A percentile compares a stretch with the other conserved stretches of the same genome.
phyloP scores from a whole-genome alignment of 441 rosid species.

The Gossypium davidsonii region DNA sequence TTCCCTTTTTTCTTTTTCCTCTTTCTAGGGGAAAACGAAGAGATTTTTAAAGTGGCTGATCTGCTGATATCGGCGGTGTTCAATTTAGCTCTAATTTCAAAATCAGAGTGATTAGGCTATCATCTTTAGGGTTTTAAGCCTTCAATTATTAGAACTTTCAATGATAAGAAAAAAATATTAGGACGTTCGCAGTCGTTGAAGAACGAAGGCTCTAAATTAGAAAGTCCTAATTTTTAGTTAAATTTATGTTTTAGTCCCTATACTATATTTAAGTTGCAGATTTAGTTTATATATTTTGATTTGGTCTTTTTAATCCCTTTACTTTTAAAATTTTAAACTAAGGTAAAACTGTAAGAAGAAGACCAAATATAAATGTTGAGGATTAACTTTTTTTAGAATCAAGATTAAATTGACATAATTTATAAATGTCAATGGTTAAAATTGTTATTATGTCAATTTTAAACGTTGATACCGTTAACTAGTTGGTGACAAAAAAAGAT shows the following conservation, averaged over 20 bases:
- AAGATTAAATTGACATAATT: too few species aligned
- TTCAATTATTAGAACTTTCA: background rate
- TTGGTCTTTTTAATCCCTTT: too few species aligned
- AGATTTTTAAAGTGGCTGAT: background rate
- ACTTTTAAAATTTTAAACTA: too few species aligned
- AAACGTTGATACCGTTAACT: too few species aligned
- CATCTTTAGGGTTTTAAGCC: background rate
- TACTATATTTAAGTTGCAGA: too few species aligned
- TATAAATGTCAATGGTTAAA: too few species aligned
- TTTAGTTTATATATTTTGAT: too few species aligned
- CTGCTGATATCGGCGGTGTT: background rate
- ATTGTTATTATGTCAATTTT: too few species aligned
- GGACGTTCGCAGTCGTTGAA: background rate
- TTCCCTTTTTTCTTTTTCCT: background rate
- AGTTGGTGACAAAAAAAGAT: too few species aligned
- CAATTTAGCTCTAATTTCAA: background rate
- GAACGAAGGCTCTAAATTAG: background rate
- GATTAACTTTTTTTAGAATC: too few species aligned
- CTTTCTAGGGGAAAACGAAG: background rate
- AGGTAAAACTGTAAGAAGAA: too few species aligned
- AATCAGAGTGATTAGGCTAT: background rate
- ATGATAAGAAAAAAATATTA: background rate
- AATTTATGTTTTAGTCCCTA: background rate
- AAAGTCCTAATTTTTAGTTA: background rate
- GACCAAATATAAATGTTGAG: too few species aligned